Base-by-base conservation (phyloP, 2,329 filamentous ascomycete species). In the Aspergillus sp. region DNA sequence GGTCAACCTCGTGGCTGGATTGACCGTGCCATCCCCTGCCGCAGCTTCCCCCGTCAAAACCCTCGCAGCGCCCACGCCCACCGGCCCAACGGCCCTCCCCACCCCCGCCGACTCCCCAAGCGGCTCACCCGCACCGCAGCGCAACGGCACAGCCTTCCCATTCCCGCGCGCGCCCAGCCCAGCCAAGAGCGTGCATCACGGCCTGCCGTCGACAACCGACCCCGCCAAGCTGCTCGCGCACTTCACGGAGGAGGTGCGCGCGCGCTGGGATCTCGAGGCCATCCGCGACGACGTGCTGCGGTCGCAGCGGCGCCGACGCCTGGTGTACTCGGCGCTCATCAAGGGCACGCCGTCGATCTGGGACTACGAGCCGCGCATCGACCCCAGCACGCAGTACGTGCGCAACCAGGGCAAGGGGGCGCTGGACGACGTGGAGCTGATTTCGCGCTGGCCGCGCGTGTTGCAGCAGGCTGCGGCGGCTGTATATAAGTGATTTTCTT, bases 271-370 rank as follows among this genome's bases (percentile, higher is more conserved):
- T 67, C 88, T 96, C 68, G 79, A 87, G 40, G 76, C 78, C 57
- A 93, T 97, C 63, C 91, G 88, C 4, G 72, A 83, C 49, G 81
- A 89, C 49, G 90, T 94, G 1, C 72, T 95, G 7, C 74, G 79
- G 36, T 91, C 88, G 42, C 92, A 97, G 77, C 86, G 91, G 40
- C 86, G 87, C 65, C 83, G 92, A 13, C 82, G 87, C 47, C 74
- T 96, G 7, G 88, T 91, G 21, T 95, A 90, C 86, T 83, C 82
- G 38, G 89, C 92, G 0, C 78, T 97, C 58, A 88, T 85, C 68
- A 75, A 86, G 70, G 92, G 91, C 50, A 78, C 78, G 32, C 91
- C 89, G 61, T 88, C 88, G 36, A 83, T 85, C 67, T 97, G 92
- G 92, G 92, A 97, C 72, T 88, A 88, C 73, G 83, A 92, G 74